Base-by-base conservation (phyloP, 2,329 filamentous ascomycete species). In the Xylaria sp. region DNA sequence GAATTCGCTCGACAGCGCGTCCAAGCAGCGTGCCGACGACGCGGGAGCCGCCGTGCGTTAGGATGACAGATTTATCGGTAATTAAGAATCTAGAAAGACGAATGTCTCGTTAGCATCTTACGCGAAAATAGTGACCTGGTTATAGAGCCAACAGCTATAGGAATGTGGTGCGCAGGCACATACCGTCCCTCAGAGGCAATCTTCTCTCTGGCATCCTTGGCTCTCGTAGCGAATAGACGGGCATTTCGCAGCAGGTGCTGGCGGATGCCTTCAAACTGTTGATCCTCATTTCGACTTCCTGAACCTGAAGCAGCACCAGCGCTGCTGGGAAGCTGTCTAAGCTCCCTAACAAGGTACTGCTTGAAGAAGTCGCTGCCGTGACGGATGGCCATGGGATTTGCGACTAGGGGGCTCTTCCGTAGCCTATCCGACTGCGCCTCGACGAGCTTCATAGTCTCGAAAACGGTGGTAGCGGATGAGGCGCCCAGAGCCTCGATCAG, bases 341-440 rank as follows among this genome's bases (percentile, higher is more conserved):
- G 84, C 70, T 86, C 93, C 63, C 90, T 89, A 75, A 97, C 91
- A 73, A 99, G 88, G 81, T 97, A 98, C 77, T 95, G 91, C 78
- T 96, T 92, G 84, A 99, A 98, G 66, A 98, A 89, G 79, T 97
- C 94, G 67, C 94, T 97, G 74, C 96, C 96, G 62, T 96, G 96
- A 55, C 92, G 94, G 17, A 98, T 88, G 4, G 94, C 95, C 63
- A 98, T 92, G 15, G 94, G 92, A 81, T 99, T 98, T 7, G 91
- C 86, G 60, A 97, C 91, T 22, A 90, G 89, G 65, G 85, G 85
- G 79, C 66, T 67, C 20, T 61, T 47, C 10, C 94, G 95, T 70
- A 99, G 88, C 74, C 89, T 87, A 59, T 87, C 85, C 57, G 93
- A 95, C 77, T 96, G 90, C 53, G 86, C 87, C 75, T 90, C 89